Evolutionary conservation across 1,284 basidiomycete species (phyloP).

Genomic region (Ceratobasidium sp.): DNA sequence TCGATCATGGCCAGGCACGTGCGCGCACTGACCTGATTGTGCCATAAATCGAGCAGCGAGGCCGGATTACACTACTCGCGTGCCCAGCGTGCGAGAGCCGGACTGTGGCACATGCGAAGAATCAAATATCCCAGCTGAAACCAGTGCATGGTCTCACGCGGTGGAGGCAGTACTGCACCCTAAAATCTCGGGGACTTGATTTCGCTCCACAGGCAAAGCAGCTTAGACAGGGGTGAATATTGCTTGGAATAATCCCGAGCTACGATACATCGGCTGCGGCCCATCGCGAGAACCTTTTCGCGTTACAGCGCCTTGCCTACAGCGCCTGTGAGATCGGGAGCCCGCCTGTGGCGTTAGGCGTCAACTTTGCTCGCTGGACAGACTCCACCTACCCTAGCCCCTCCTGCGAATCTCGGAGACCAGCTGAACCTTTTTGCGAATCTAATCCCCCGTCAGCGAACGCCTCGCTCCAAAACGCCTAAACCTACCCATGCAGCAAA

Average conservation of each 20-base stretch:
- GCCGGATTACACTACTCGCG: conserved; percentile 35
- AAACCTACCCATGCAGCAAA: conserved; percentile 76
- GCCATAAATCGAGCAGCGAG: conserved; percentile 44
- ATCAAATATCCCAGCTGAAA: conserved; percentile 43
- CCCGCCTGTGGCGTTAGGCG: conserved; percentile 50
- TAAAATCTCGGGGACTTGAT: conserved; percentile 23
- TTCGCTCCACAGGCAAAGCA: conserved; percentile 14
- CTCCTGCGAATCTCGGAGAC: conserved; percentile 69
- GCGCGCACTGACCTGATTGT: conserved; percentile 37
- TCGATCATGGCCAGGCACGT: conserved; percentile 42
- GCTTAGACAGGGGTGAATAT: conserved; percentile 31
- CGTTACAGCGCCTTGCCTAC: conserved; percentile 1
- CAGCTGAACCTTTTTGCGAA: conserved; percentile 71
- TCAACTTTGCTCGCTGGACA: neutral
- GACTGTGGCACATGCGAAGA: conserved; percentile 28
- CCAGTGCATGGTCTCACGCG: conserved; percentile 34
- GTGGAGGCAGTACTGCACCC: conserved; percentile 29
- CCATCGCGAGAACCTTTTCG: neutral
- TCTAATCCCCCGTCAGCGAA: conserved; percentile 59
- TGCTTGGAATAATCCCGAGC: conserved; percentile 6
- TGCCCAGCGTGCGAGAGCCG: conserved; percentile 24
- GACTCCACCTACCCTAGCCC: conserved; percentile 58
- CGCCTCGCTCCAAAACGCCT: conserved; percentile 33
- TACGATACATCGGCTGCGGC: conserved; percentile 20
- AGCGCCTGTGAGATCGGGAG: neutral